Percentiles rank a stretch among this genome's conserved stretches.
Conservation (phyloP, 2,329 filamentous ascomycete species). For the Cercospora sp. region DNA sequence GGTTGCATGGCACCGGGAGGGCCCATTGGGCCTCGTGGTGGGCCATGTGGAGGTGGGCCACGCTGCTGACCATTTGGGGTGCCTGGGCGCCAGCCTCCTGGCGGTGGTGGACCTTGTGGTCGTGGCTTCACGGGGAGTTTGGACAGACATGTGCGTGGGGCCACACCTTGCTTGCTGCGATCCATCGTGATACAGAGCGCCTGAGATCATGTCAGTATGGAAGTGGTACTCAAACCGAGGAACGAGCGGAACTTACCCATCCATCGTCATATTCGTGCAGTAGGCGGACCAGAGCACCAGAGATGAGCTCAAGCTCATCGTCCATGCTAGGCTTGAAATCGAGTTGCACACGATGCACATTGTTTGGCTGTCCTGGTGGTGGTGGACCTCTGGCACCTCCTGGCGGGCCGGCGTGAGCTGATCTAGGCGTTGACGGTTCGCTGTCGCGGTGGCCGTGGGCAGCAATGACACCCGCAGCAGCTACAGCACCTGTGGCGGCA, state of each 20-base stretch:
- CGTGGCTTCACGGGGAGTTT: slow-evolving; percentile 88
- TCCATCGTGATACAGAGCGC: slow-evolving; percentile 90
- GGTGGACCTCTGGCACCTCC: slow-evolving; percentile 39
- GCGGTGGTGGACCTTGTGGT: slow-evolving; percentile 55
- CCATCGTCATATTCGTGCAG: slow-evolving; percentile 97
- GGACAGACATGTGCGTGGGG: slow-evolving; percentile 89
- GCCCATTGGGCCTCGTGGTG: slow-evolving; percentile 25
- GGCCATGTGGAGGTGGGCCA: slow-evolving; percentile 1
- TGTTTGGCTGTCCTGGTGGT: slow-evolving; percentile 44
- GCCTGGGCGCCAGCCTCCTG: slow-evolving; percentile 25
- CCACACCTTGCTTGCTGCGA: slow-evolving; percentile 87
- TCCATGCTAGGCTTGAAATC: slow-evolving; percentile 92
- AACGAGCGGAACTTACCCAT: slow-evolving; percentile 67
- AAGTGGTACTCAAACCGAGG: neutral
- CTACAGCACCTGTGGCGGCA: slow-evolving; percentile 11
- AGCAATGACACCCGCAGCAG: slow-evolving; percentile 16
- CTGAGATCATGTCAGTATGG: slow-evolving; percentile 47
- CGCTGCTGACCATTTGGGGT: slow-evolving; percentile 29
- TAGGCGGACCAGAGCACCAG: slow-evolving; percentile 82
- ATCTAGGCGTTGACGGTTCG: slow-evolving; percentile 28
- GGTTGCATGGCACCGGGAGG: slow-evolving; percentile 27
- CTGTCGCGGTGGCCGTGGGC: slow-evolving; percentile 21
- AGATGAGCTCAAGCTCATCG: slow-evolving; percentile 80
- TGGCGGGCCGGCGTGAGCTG: slow-evolving; percentile 35
- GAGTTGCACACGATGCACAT: slow-evolving; percentile 89